Base-by-base conservation (phyloP, 2,329 filamentous ascomycete species). In the Pestalotiopsis sp. region DNA sequence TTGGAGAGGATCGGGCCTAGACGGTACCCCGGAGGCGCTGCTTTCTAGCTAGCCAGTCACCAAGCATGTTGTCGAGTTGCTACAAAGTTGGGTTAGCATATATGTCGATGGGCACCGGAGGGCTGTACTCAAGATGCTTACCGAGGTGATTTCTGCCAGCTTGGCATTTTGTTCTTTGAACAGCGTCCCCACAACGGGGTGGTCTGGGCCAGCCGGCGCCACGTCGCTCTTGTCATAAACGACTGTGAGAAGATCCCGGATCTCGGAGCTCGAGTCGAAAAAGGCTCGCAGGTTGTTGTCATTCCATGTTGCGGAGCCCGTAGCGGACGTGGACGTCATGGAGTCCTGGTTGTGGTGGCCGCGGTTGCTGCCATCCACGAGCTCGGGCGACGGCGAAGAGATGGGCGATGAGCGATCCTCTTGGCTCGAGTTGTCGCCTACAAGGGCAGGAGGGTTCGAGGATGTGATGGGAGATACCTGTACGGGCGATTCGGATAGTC, bases 191-290 rank as follows among this genome's bases (percentile, higher is more conserved):
- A 92, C 93, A 59, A 97, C 86, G 0, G 95, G 95, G 79, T 98
- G 95, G 68, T 97, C 93, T n/a, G 88, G 87, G 1, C 92, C 89
- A 7, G 92, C 93, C 20, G 94, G 92, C 57, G 90, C 87, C 17
- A 97, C 90, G 69, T 95, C 93, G 14, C 90, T 92, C 79, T 95
- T 97, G 81, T 98, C 95, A 77, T 97, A 95, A 36, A 99, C 94
- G 70, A 99, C 92, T 49, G 95, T 88, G 65, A 98, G 86, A 77
- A 98, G 88, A 78, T 99, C 95, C 64, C 93, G 90, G 73, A 99
- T 94, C 71, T 97, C 94, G 41, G 91, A 91, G 70, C 93, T 90
- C 73, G 96, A 94, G 73, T 98, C 95, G 75, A 98, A 92, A 81
- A 98, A 99, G 14, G 93, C 91, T 69, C 94, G 90, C 36, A 99